Percentiles rank a stretch among this genome's conserved stretches.
phyloP scores from a whole-genome alignment of 2,329 filamentous ascomycete species.

The Neofusicoccum sp. region DNA sequence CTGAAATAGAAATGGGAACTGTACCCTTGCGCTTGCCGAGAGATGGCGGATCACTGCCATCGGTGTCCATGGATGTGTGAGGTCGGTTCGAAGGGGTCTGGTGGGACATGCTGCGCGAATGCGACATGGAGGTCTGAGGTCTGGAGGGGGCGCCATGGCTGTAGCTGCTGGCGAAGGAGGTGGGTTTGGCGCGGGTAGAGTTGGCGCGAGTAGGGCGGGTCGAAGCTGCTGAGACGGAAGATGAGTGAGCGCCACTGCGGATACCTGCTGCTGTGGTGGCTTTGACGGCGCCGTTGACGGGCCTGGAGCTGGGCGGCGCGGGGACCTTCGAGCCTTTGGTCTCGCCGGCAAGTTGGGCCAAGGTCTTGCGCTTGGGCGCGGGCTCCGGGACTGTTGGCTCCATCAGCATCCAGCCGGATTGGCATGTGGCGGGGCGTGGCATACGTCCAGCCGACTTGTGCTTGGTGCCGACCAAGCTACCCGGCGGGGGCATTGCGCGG shows the following conservation, averaged over 20 bases:
- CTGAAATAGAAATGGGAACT: conserved; percentile 41
- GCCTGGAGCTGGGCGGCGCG: conserved; percentile 44
- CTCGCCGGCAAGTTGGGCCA: conserved; percentile 49
- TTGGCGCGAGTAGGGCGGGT: conserved; percentile 27
- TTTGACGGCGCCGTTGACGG: conserved; percentile 43
- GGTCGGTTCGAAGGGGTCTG: conserved; percentile 35
- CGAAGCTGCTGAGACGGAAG: conserved; percentile 41
- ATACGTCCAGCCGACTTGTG: conserved; percentile 53
- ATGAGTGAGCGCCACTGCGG: conserved; percentile 32
- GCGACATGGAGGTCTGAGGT: conserved; percentile 53
- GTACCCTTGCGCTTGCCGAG: conserved; percentile 45
- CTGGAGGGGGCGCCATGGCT: conserved; percentile 53
- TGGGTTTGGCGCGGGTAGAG: conserved; percentile 27
- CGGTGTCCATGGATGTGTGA: conserved; percentile 42
- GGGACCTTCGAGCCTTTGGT: conserved; percentile 37
- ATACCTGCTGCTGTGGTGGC: conserved; percentile 43
- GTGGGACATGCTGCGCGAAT: conserved; percentile 48
- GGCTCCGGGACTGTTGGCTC: conserved; percentile 44
- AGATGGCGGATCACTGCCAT: conserved; percentile 35
- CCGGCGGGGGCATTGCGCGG: conserved; percentile 46
- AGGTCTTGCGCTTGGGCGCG: conserved; percentile 51
- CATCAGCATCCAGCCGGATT: conserved; percentile 24
- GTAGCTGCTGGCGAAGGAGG: conserved; percentile 57
- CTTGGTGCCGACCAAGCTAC: conserved; percentile 45
- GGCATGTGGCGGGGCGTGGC: conserved; percentile 28